phyloP scores from a whole-genome alignment of 305 asterid genomes.

The Fraxinus dipetala region DNA sequence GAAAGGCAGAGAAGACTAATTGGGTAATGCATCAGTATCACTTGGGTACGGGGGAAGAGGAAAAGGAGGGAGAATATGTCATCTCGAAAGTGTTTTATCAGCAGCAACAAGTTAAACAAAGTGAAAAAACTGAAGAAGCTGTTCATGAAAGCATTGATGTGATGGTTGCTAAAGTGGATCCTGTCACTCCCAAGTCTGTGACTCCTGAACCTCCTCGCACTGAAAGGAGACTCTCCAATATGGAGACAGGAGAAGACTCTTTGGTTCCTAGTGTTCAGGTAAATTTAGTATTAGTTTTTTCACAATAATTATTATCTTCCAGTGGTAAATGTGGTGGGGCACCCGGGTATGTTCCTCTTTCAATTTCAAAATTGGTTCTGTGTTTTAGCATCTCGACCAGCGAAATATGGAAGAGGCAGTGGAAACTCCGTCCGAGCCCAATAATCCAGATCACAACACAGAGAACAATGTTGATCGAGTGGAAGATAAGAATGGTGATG shows the following conservation, averaged over 20 bases:
- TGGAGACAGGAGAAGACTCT: constrained; percentile 32
- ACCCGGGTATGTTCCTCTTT: neutral
- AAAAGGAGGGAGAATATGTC: constrained; percentile 76
- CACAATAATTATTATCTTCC: neutral
- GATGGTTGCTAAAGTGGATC: constrained; percentile 52
- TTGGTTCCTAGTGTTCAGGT: constrained; percentile 45
- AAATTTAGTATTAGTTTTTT: neutral
- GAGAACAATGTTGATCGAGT: constrained; percentile 28
- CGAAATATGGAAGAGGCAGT: constrained; percentile 34
- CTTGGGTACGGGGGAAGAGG: constrained; percentile 83
- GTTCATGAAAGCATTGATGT: constrained; percentile 32
- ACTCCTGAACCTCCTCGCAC: constrained; percentile 67
- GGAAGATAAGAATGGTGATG: constrained; percentile 35
- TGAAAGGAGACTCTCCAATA: constrained; percentile 35
- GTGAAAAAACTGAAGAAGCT: constrained; percentile 54
- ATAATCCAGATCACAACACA: constrained; percentile 26
- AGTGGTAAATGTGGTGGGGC: neutral
- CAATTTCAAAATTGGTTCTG: constrained; percentile 3
- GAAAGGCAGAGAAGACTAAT: constrained; percentile 82
- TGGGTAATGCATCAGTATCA: constrained; percentile 99
- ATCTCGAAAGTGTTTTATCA: constrained; percentile 87
- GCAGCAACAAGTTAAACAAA: constrained; percentile 63
- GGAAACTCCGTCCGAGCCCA: constrained; percentile 33
- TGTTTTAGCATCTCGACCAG: constrained; percentile 36
- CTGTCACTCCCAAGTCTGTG: constrained; percentile 70